phyloP scores from a whole-genome alignment of 768 basidiomycete genomes.

The Mycena polygramma region DNA sequence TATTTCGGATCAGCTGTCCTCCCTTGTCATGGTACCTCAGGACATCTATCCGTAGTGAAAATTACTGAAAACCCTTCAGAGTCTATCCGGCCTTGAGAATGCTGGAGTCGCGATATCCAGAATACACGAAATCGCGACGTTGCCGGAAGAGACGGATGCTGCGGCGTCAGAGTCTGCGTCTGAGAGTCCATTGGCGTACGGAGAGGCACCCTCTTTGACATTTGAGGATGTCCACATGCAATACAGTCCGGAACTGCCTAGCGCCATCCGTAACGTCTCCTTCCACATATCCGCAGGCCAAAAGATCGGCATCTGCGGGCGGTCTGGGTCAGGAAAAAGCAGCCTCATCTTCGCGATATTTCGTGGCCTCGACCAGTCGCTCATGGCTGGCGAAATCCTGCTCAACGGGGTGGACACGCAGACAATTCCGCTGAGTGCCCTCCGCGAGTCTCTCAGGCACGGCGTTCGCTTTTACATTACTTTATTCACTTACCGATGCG shows the following conservation, averaged over 20 bases:
- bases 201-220: conserved; percentile 5
- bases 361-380: conserved; percentile 18
- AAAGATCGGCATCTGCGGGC: conserved; percentile 25
- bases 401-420: conserved; percentile 6
- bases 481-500: background rate
- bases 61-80: background rate
- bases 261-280: conserved; percentile 19
- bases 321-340: conserved; percentile 17
- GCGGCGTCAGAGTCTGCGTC: background rate
- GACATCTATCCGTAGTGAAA: background rate
- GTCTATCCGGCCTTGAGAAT: conserved; percentile 31
- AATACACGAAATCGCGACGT: conserved; percentile 32
- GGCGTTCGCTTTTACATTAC: background rate
- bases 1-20: conserved; percentile 12
- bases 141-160: conserved; percentile 28
- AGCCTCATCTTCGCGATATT: conserved; percentile 24
- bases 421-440: background rate
- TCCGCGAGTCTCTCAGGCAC: conserved; percentile 2
- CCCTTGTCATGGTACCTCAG: conserved; percentile 12
- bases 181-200: background rate
- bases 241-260: conserved; percentile 24
- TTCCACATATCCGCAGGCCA: conserved; percentile 23
- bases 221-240: conserved; percentile 29
- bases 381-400: conserved; percentile 10
- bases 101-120: conserved; percentile 27